Percentiles rank a stretch among this genome's conserved stretches.
These are phyloP conservation scores for Candida jianshihensis DNA, from an alignment of 805 yeast species.

Conservation along the genomic window DNA sequence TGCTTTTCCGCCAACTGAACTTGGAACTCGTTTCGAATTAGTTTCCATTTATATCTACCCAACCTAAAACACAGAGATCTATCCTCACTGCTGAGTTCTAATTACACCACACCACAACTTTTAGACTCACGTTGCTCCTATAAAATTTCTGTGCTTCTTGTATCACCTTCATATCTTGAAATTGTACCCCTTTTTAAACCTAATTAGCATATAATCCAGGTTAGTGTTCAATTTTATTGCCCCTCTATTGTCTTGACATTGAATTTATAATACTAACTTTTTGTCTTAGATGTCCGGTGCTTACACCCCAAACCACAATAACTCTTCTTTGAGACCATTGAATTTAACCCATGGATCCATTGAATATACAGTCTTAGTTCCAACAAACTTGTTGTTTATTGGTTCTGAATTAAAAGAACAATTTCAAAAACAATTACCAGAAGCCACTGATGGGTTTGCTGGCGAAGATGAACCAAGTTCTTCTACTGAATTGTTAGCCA, in stretches of 20 bases:
- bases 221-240: background rate
- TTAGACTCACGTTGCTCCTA: background rate
- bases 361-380: conserved; percentile 84
- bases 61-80: background rate
- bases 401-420: conserved; percentile 86
- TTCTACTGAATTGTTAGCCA: conserved; percentile 76
- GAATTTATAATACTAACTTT: background rate
- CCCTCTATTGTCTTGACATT: background rate
- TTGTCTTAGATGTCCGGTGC: conserved; percentile 19
- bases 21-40: too few relatives aligned
- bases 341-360: conserved; percentile 77
- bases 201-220: background rate
- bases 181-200: background rate
- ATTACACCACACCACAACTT: background rate
- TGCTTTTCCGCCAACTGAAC: too few relatives aligned
- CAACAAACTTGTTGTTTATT: conserved; percentile 69
- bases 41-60: background rate
- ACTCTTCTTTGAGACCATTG: conserved; percentile 64
- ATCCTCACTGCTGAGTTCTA: background rate
- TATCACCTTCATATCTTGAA: background rate
- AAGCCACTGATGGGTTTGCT: conserved; percentile 76
- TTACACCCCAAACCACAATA: conserved; percentile 22
- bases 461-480: conserved; percentile 85
- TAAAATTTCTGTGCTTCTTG: background rate
- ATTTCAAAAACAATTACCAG: conserved; percentile 68